Conservation (phyloP, 1,139 yeast species). For the Hemisphaericaspora subhashii region DNA sequence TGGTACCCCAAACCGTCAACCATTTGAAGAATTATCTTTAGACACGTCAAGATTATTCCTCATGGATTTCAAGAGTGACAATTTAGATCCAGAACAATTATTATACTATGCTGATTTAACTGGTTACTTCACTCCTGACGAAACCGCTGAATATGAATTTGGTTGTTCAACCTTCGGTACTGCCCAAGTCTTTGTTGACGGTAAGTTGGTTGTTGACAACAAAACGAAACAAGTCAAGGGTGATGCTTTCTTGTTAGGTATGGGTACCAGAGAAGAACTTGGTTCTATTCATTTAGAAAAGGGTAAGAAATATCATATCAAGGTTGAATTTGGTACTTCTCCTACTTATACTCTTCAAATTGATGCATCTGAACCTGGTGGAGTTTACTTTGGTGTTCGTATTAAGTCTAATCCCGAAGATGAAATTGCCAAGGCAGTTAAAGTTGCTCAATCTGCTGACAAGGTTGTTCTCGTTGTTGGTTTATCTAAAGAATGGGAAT, state of each 20-base stretch:
- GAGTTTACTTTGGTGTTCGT: conserved; percentile 32
- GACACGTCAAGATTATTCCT: conserved; percentile 40
- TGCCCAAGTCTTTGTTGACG: conserved; percentile 53
- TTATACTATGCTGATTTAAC: conserved; percentile 44
- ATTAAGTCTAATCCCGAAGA: conserved; percentile 22
- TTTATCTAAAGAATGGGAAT: conserved; percentile 37
- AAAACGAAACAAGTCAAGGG: conserved; percentile 53
- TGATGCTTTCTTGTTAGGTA: conserved; percentile 44
- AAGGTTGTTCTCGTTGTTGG: conserved; percentile 47
- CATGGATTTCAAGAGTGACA: conserved; percentile 46
- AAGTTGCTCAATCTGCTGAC: conserved; percentile 30
- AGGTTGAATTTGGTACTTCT: conserved; percentile 51
- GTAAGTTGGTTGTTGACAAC: conserved; percentile 54
- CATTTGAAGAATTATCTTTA: conserved; percentile 35
- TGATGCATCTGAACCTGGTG: conserved; percentile 29
- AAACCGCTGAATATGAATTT: conserved; percentile 49
- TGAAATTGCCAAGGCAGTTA: conserved; percentile 28
- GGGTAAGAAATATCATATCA: conserved; percentile 41
- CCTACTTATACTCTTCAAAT: conserved; percentile 34
- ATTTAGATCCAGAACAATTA: conserved; percentile 22
- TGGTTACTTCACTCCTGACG: conserved; percentile 45
- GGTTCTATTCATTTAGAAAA: conserved; percentile 34
- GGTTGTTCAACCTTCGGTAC: conserved; percentile 55
- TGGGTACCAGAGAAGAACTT: conserved; percentile 49
- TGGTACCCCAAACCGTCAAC: conserved; percentile 28